A percentile compares a stretch with the other conserved stretches of the same genome.
Evolutionary conservation across 345 rosid species (phyloP).

Genomic region (Angophora floribunda): DNA sequence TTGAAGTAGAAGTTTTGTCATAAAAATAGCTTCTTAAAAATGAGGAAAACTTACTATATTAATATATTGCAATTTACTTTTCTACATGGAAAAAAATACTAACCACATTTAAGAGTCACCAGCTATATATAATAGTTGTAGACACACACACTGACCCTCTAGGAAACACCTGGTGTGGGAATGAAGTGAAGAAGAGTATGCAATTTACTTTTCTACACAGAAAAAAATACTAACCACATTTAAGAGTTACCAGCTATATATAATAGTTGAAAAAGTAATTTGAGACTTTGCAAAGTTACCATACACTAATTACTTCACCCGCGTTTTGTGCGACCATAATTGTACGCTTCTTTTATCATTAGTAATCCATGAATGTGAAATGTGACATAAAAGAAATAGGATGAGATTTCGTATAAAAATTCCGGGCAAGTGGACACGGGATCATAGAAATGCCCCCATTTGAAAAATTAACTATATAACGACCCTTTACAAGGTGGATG

Average conservation of each 20-base stretch:
- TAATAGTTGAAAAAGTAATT: background rate
- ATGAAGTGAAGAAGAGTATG: background rate
- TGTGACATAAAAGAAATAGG: background rate
- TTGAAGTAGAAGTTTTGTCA: too few species aligned
- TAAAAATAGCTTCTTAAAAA: background rate
- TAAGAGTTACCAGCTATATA: background rate
- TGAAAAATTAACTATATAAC: background rate
- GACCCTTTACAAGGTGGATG: background rate
- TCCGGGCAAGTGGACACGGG: background rate
- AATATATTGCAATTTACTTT: background rate
- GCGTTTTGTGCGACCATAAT: background rate
- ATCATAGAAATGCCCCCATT: background rate
- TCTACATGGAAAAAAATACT: background rate
- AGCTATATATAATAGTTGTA: background rate
- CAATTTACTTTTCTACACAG: background rate
- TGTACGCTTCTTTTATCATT: background rate
- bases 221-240: background rate
- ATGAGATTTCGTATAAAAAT: background rate
- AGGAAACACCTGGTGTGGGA: too few species aligned
- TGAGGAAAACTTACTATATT: background rate
- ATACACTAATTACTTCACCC: background rate
- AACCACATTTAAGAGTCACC: background rate
- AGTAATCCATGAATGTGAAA: background rate
- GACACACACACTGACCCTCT: too few species aligned
- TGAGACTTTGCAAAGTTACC: background rate